Conservation (phyloP, 495 filamentous ascomycete species). For the Elasticomyces elasticus region DNA sequence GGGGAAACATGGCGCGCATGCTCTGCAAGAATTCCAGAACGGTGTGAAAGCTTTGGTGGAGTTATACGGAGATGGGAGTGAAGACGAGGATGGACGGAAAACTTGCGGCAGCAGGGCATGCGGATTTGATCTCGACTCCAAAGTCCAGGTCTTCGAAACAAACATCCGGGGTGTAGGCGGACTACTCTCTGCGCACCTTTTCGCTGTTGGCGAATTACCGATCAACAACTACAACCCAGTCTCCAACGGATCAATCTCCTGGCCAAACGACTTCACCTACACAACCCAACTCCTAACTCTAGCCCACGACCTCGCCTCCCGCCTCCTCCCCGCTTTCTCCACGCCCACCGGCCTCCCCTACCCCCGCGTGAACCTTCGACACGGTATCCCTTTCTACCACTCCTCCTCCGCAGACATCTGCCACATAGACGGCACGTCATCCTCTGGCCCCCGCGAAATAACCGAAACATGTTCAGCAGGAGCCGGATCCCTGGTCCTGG, state of each 20-base stretch:
- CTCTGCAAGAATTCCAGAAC: slow-evolving; percentile 66
- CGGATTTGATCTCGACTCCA: slow-evolving; percentile 92
- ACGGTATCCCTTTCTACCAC: slow-evolving; percentile 80
- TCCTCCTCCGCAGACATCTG: slow-evolving; percentile 36
- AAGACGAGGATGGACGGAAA: slow-evolving; percentile 55
- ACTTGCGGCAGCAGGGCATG: slow-evolving; percentile 64
- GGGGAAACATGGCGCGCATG: slow-evolving; percentile 44
- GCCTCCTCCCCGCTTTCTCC: slow-evolving; percentile 82
- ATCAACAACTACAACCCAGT: slow-evolving; percentile 60
- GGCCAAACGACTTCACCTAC: slow-evolving; percentile 73
- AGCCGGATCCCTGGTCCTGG: slow-evolving; percentile 84
- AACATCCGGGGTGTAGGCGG: slow-evolving; percentile 91
- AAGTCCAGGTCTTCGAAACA: slow-evolving; percentile 96
- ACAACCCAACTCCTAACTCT: slow-evolving; percentile 81
- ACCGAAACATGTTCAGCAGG: slow-evolving; percentile 96
- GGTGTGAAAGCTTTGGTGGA: slow-evolving; percentile 68
- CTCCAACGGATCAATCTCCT: slow-evolving; percentile 48
- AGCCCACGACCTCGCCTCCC: slow-evolving; percentile 69
- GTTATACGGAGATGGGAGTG: slow-evolving; percentile 76
- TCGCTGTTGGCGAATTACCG: slow-evolving; percentile 78
- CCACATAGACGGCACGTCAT: slow-evolving; percentile 27
- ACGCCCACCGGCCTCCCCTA: slow-evolving; percentile 87
- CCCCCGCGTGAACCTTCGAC: slow-evolving; percentile 82
- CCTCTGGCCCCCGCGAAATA: slow-evolving; percentile 50
- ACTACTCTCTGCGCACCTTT: slow-evolving; percentile 83